phyloP scores from a whole-genome alignment of 305 asterid species.

The Solanum hybrid region DNA sequence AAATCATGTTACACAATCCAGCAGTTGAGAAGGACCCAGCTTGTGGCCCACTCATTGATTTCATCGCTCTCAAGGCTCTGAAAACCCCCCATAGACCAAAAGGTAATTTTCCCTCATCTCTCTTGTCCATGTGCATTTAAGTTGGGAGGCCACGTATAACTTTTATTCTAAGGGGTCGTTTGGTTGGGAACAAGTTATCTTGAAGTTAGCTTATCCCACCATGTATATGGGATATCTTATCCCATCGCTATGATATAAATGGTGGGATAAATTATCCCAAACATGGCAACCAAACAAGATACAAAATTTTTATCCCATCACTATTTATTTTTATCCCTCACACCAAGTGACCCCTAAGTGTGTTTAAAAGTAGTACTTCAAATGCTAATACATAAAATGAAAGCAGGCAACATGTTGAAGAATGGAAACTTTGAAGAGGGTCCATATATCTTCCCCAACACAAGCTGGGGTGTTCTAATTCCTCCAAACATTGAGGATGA shows the following conservation, averaged over 20 bases:
- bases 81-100: constrained; percentile 20
- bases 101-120: constrained; percentile 16
- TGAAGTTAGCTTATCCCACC: too few species aligned
- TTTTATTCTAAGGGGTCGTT: background rate
- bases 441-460: constrained; percentile 64
- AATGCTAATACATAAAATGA: background rate
- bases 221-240: too few species aligned
- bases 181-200: too few species aligned
- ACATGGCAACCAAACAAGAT: too few species aligned
- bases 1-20: constrained; percentile 47
- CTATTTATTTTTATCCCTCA: too few species aligned
- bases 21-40: constrained; percentile 47
- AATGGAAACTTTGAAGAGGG: constrained; percentile 88
- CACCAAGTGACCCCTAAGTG: too few species aligned
- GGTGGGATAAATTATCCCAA: too few species aligned
- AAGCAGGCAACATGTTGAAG: constrained; percentile 63
- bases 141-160: background rate
- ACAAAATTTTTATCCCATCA: too few species aligned
- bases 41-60: constrained; percentile 62
- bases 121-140: background rate
- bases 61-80: constrained; percentile 45
- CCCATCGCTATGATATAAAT: too few species aligned
- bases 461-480: constrained; percentile 56
- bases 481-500: constrained; percentile 78
- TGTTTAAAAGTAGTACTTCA: background rate